Evolutionary conservation across 2,329 filamentous ascomycete species (phyloP), one percentile per base, ranked within the genome.

Genomic region (Fusarium sp.): DNA sequence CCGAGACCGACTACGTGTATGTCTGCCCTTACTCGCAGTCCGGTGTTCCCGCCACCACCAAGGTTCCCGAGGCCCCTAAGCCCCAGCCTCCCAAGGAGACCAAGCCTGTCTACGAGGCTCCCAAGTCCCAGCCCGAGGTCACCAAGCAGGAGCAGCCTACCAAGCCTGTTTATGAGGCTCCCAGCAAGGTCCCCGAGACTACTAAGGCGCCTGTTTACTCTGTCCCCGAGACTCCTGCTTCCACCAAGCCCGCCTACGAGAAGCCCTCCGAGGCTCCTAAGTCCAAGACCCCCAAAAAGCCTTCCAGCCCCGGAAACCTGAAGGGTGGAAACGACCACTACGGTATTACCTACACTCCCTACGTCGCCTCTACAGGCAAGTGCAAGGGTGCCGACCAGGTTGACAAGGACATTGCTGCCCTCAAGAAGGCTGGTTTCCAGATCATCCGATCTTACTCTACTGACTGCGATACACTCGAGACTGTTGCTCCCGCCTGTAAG

Each of bases 391-490:
- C 86, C 69, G 70, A 72, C n/a, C 81, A 87, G 52, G 89, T 95
- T 66, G 79, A 85, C 69, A 60, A 77, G 29, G 92, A 95, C 73
- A 86, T 95, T 74, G 80, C 82, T 42, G 75, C 82, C 66, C 92
- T 95, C 79, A 88, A 90, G 78, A 55, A 76, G 59, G 88, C 89
- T 73, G 93, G 92, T 67, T 94, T 95, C 88, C 83, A 83, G 72
- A 85, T 88, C 55, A 82, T 95, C 80, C 95, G 95, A 82, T 86
- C 96, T 80, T 98, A 98, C 90, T 94, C 92, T 73, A 95, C 94
- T 76, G 95, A 98, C 88, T 98, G 95, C 88, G 87, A 89, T 83
- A 92, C 92, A 61, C 92, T 97, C 69, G 83, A 90, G 80, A 91
- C 89, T 82, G 91, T 98, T 65, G 93, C 93, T 72, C 82, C 84